These are phyloP conservation scores for Plasmodium reichenowi DNA, from an alignment of 169 alveolate genomes.

Conservation along the genomic window DNA sequence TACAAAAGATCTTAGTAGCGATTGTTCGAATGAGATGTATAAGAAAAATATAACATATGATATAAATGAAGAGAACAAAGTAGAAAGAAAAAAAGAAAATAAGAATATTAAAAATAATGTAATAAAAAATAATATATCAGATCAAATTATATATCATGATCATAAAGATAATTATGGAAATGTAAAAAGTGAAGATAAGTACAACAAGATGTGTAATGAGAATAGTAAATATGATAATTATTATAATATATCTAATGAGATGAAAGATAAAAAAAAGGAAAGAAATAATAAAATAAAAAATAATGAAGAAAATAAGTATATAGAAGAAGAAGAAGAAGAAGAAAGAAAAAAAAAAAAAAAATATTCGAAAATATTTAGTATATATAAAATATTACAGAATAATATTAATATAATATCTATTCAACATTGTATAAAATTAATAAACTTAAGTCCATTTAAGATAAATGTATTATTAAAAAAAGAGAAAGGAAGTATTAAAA, in stretches of 20 bases:
- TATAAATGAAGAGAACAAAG: neutral
- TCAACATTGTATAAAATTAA: conserved; percentile 21
- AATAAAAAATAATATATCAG: neutral
- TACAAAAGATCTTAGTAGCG: neutral
- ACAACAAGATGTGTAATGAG: neutral
- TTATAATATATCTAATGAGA: neutral
- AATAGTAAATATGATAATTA: too few relatives aligned
- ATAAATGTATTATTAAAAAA: conserved; percentile 44
- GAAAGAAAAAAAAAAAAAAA: neutral
- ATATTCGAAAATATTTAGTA: conserved; percentile 28
- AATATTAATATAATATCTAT: conserved; percentile 23
- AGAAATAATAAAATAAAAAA: neutral
- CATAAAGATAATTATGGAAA: neutral
- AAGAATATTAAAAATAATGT: neutral
- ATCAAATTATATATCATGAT: neutral
- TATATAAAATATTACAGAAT: neutral
- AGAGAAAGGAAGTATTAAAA: conserved; percentile 66
- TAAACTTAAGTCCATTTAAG: conserved; percentile 34
- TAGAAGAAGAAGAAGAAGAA: too few relatives aligned
- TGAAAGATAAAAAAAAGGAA: neutral
- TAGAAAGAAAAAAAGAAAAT: neutral
- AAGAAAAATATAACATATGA: neutral
- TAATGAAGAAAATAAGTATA: too few relatives aligned
- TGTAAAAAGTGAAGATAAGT: neutral
- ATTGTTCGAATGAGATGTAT: too few relatives aligned